Evolutionary conservation across 2,329 filamentous ascomycete genomes (phyloP), one percentile per base, ranked within the genome.

Genomic region (Blastomyces gilchristii): DNA sequence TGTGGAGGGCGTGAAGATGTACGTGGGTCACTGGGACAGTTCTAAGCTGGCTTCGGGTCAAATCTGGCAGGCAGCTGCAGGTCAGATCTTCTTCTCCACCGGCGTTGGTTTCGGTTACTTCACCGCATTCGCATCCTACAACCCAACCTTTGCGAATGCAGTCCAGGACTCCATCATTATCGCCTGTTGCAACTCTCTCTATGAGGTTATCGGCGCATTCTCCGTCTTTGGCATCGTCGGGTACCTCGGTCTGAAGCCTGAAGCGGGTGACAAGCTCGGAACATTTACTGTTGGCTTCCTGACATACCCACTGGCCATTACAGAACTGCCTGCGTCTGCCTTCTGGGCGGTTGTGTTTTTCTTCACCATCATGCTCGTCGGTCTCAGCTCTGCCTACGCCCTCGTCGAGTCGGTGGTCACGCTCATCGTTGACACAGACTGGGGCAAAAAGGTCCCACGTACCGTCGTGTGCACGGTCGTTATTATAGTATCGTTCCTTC

Each of bases 61-160:
- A 0, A 76, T 84, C 0, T 84, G 82, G 82, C 81, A 83, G 68
- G 80, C 79, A 49, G 82, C 82, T 2, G 77, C 78, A 14, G 81
- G 82, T 2, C 82, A 84, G 63, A 81, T 83, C 56, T 83, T 83
- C 70, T 83, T 82, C 71, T 82, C 79, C 1, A 82, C 79, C 0
- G 81, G 81, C 14, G 79, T 83, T 37, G 81, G 80, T 2, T 83
- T 83, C 67, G 81, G 81, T 1, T 82, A 81, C 68, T 83, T 82
- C 63, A 83, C 80, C 0, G 79, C 77, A 0, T 83, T 83, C 64
- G 81, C 81, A 0, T 81, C 79, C 0, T 83, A 83, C 70, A 83
- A 83, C 62, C 69, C 71, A 68, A 80, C 73, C 66, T 77, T 82
- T 68, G 79, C 81, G 12, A 83, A 83, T 60, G 81, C 81, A 1